Conservation (phyloP, 2,329 filamentous ascomycete genomes). For the Fusarium kyushuense region DNA sequence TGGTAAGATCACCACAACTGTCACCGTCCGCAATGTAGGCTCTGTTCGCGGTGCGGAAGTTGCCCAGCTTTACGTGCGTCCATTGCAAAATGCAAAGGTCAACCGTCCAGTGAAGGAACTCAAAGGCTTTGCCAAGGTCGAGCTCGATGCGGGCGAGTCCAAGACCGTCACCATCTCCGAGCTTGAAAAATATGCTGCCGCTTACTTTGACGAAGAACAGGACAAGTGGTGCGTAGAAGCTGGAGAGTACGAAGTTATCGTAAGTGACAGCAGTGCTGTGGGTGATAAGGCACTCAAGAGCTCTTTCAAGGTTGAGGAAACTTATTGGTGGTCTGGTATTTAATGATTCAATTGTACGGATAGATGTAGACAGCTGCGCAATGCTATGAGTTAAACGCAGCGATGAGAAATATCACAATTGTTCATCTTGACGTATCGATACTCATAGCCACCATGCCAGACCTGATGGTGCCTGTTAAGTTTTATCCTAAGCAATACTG, state of each 20-base stretch:
- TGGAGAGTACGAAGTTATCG: constrained; percentile 72
- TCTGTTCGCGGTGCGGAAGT: constrained; percentile 64
- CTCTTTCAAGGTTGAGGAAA: constrained; percentile 69
- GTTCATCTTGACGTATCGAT: background rate
- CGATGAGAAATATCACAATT: background rate
- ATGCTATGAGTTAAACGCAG: background rate
- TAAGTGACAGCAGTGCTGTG: constrained; percentile 68
- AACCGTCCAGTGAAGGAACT: constrained; percentile 71
- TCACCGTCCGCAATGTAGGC: constrained; percentile 73
- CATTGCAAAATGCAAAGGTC: constrained; percentile 65
- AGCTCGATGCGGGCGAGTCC: constrained; percentile 69
- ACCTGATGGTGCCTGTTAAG: background rate
- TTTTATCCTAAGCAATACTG: constrained; percentile 24
- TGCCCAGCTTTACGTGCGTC: constrained; percentile 67
- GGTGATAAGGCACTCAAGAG: constrained; percentile 62
- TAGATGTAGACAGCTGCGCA: background rate
- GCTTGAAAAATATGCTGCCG: constrained; percentile 72
- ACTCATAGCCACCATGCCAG: no score
- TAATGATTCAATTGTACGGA: background rate
- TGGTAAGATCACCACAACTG: constrained; percentile 61
- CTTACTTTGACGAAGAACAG: constrained; percentile 77
- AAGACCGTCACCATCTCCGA: constrained; percentile 68
- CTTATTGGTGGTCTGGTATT: constrained; percentile 75
- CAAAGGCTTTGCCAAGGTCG: constrained; percentile 74
- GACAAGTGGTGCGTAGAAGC: constrained; percentile 74